Percentiles rank a stretch among this genome's conserved stretches.
phyloP scores from a whole-genome alignment of 495 filamentous ascomycete species.

The Penicillium psychrofluorescens region DNA sequence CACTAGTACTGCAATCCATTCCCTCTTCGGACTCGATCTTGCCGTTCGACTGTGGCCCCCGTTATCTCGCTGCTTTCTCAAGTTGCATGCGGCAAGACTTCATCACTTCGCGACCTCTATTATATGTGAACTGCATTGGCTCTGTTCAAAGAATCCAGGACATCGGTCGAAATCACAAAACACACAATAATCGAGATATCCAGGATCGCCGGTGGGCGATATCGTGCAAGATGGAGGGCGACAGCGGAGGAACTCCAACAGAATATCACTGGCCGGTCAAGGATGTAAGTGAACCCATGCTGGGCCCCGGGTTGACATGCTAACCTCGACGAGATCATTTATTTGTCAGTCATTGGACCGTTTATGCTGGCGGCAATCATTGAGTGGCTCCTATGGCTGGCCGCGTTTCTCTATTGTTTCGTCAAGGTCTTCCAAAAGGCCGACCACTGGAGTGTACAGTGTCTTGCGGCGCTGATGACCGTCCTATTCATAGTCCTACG shows the following conservation, averaged over 20 bases:
- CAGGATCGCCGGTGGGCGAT: too few relatives aligned
- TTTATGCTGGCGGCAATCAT: slow-evolving; percentile 80
- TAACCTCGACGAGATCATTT: slow-evolving; percentile 53
- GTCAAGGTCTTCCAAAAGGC: slow-evolving; percentile 86
- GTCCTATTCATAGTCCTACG: slow-evolving; percentile 65
- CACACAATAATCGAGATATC: too few relatives aligned
- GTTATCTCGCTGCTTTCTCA: too few relatives aligned
- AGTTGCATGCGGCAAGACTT: too few relatives aligned
- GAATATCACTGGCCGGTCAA: slow-evolving; percentile 45
- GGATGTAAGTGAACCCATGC: slow-evolving; percentile 50
- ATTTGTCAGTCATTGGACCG: slow-evolving; percentile 72
- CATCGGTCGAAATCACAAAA: too few relatives aligned
- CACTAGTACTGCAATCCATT: too few relatives aligned
- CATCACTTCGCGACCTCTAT: too few relatives aligned
- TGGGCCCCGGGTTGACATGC: background rate
- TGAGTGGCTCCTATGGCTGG: slow-evolving; percentile 93
- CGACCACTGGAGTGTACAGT: slow-evolving; percentile 71
- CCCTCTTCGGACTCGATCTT: too few relatives aligned
- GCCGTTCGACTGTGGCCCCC: too few relatives aligned
- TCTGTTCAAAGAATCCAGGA: too few relatives aligned
- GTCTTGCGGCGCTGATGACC: slow-evolving; percentile 71
- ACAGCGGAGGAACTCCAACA: slow-evolving; percentile 8
- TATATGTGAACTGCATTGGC: too few relatives aligned
- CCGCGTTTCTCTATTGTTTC: slow-evolving; percentile 87
- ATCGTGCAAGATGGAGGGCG: too few relatives aligned